A percentile compares a stretch with the other conserved stretches of the same genome.
phyloP scores from a whole-genome alignment of 495 filamentous ascomycete genomes.

The Xylaria venustula region DNA sequence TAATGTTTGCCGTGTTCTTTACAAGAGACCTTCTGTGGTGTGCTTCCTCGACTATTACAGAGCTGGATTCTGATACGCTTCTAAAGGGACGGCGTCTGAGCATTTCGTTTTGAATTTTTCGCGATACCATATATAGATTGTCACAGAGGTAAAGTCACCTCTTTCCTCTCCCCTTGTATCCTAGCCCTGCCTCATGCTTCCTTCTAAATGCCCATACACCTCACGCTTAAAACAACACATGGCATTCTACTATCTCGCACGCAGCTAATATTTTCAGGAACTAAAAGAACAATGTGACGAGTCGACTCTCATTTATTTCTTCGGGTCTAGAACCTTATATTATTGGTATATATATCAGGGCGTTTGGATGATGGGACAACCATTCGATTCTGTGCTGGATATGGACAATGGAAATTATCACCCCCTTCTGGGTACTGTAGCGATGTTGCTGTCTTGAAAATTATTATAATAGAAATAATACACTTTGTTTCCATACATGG shows the following conservation, averaged over 20 bases:
- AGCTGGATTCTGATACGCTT: slow-evolving; percentile 5
- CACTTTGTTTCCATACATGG: too few species aligned
- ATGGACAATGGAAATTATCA: not conserved
- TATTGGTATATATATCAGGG: not conserved
- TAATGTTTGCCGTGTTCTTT: not conserved
- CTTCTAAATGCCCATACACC: not conserved
- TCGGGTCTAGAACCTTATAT: not conserved
- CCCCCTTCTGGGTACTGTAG: not conserved
- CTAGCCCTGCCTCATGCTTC: not conserved
- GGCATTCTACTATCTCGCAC: not conserved
- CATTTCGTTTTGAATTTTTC: not conserved
- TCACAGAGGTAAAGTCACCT: slow-evolving; percentile 10
- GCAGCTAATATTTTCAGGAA: slow-evolving; percentile 1
- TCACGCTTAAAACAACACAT: not conserved
- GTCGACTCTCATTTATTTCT: not conserved
- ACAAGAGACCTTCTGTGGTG: not conserved
- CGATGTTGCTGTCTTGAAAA: too few species aligned
- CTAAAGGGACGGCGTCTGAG: slow-evolving; percentile 1
- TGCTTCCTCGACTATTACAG: not conserved
- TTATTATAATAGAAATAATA: too few species aligned
- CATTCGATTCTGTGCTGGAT: too few species aligned
- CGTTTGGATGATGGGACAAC: not conserved
- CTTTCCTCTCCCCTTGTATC: not conserved
- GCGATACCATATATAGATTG: not conserved
- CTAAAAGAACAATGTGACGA: slow-evolving; percentile 6